Percentiles rank a stretch among this genome's conserved stretches.
Conservation (phyloP, 2,329 filamentous ascomycete species). For the Cytospora paraplurivora region DNA sequence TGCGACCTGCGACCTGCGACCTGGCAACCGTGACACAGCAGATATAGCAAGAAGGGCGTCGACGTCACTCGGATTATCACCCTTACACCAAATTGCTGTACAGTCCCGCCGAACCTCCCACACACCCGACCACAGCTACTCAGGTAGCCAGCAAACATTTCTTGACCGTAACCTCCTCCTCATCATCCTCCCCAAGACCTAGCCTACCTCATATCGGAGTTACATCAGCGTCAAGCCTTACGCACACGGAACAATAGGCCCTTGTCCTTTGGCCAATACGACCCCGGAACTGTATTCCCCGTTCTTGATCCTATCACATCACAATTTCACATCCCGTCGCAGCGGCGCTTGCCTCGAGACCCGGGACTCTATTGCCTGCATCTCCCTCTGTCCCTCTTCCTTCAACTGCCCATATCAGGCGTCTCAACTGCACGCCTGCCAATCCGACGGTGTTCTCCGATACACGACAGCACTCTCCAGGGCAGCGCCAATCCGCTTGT, state of each 20-base stretch:
- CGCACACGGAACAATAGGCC: background rate
- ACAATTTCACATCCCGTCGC: slow-evolving; percentile 17
- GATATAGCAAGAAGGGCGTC: background rate
- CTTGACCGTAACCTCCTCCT: background rate
- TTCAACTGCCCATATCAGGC: slow-evolving; percentile 10
- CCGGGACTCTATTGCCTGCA: slow-evolving; percentile 12
- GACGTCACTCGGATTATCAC: slow-evolving; percentile 19
- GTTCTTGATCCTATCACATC: slow-evolving; percentile 18
- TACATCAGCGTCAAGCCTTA: background rate
- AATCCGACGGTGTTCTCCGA: background rate
- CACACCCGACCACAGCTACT: background rate
- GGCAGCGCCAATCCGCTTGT: slow-evolving; percentile 12
- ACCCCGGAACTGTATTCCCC: slow-evolving; percentile 21
- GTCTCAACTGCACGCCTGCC: background rate
- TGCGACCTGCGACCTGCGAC: slow-evolving; percentile 9
- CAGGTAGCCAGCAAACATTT: slow-evolving; percentile 4
- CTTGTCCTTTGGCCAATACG: slow-evolving; percentile 10
- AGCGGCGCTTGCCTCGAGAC: slow-evolving; percentile 15
- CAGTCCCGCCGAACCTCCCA: background rate
- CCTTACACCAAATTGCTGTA: slow-evolving; percentile 7
- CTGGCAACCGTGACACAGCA: slow-evolving; percentile 16
- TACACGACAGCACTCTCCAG: slow-evolving; percentile 4
- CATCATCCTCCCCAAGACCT: background rate
- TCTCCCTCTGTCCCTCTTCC: background rate
- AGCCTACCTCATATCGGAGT: background rate